A percentile compares a stretch with the other conserved stretches of the same genome.
Evolutionary conservation across 1,284 basidiomycete genomes (phyloP).

Genomic region (Melanopsichium pennsylvanicum): DNA sequence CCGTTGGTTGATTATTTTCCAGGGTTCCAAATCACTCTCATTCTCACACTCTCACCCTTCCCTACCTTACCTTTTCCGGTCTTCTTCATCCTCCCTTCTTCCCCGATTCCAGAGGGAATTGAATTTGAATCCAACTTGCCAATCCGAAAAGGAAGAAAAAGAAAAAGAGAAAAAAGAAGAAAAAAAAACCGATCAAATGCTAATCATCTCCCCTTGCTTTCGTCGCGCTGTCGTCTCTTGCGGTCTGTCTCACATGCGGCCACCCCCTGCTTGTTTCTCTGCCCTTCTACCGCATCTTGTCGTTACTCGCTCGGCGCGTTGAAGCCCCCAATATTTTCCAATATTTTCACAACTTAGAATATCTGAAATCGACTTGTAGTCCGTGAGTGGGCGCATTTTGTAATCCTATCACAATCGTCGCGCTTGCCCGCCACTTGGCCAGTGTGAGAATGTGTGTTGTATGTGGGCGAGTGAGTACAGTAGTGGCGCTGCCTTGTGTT

Average conservation of each 20-base stretch:
- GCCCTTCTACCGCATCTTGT: slow-evolving; percentile 1
- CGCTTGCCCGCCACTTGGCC: not conserved
- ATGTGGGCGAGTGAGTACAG: not conserved
- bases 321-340: slow-evolving; percentile 3
- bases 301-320: not conserved
- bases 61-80: not conserved
- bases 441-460: not conserved
- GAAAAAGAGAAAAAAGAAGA: no score
- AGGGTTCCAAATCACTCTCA: no score
- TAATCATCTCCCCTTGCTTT: not conserved
- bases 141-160: no score
- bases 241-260: no score
- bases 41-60: slow-evolving; percentile 3
- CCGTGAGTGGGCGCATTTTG: not conserved
- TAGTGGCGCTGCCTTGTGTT: no score
- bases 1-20: not conserved
- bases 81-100: not conserved
- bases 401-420: not conserved
- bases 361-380: not conserved
- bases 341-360: no score
- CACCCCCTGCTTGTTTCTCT: not conserved
- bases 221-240: slow-evolving; percentile 1
- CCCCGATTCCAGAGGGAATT: not conserved
- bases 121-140: not conserved
- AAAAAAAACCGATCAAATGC: no score